These are phyloP conservation scores for Endothia cerciana DNA, from an alignment of 2,329 filamentous ascomycete species.

Conservation along the genomic window DNA sequence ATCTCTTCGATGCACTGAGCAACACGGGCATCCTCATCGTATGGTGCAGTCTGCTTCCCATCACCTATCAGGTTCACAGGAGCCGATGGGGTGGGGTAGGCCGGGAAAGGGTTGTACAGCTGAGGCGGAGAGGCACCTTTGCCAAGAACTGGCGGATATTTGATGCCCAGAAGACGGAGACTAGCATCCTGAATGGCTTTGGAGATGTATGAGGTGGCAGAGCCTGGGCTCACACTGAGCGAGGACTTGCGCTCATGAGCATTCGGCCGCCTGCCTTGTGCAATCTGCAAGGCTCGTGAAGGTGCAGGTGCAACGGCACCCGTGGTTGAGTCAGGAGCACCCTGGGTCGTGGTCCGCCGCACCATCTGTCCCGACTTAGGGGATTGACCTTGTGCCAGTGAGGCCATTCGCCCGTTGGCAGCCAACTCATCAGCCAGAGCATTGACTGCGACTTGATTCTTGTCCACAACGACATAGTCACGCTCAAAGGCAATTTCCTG, in stretches of 20 bases:
- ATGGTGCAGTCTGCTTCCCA: slow-evolving; percentile 59
- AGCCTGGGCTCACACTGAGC: slow-evolving; percentile 70
- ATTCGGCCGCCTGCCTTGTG: slow-evolving; percentile 66
- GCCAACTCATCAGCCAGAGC: slow-evolving; percentile 95
- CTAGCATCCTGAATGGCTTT: slow-evolving; percentile 96
- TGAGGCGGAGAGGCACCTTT: slow-evolving; percentile 74
- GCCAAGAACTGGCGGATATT: slow-evolving; percentile 64
- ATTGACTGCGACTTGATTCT: slow-evolving; percentile 93
- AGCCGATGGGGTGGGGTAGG: slow-evolving; percentile 73
- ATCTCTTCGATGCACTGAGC: slow-evolving; percentile 87
- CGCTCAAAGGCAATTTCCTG: slow-evolving; percentile 90
- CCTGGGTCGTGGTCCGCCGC: slow-evolving; percentile 79
- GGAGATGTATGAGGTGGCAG: slow-evolving; percentile 87
- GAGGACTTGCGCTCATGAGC: slow-evolving; percentile 75
- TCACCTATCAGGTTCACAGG: slow-evolving; percentile 69
- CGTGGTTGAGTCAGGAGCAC: slow-evolving; percentile 67
- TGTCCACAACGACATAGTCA: slow-evolving; percentile 95
- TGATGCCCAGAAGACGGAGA: slow-evolving; percentile 71
- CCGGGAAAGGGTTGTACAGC: slow-evolving; percentile 80
- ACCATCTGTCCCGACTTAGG: slow-evolving; percentile 66
- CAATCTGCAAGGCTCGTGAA: slow-evolving; percentile 76
- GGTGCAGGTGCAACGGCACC: slow-evolving; percentile 69
- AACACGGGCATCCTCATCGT: slow-evolving; percentile 80
- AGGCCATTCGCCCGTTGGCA: slow-evolving; percentile 71
- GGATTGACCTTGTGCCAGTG: slow-evolving; percentile 50